Evolutionary conservation across 371 early-diverging fungal species (phyloP), one percentile per base, ranked within the genome.

Genomic region (Mortierella sp.): DNA sequence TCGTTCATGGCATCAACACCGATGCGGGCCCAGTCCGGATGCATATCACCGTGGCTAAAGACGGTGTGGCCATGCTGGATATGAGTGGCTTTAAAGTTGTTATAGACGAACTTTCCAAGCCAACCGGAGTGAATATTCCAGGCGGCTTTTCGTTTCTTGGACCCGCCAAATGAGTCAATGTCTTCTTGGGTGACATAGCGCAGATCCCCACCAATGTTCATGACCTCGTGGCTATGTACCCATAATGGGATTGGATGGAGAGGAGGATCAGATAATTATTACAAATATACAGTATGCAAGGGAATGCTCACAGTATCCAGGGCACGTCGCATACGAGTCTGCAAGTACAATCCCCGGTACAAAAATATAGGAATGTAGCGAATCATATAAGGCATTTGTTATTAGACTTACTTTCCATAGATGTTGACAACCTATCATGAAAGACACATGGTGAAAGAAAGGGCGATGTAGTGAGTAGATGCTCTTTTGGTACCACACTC

Each of bases 1-100:
- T 75, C 49, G 57, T 94, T 95, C 59, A 94, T 84, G 62, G 83
- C 84, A 49, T 91, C 88, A 2, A 91, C 77, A 1, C 92, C 93
- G 32, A 62, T 43, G 18, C 63, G 26, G 51, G 86, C 79, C 65
- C 85, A 93, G 35, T 78, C 71, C 3, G 88, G 87, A 45, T 89
- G 87, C 62, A 91, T 87, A 18, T 92, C 95, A 51, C 93, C 95
- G 77, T 95, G 95, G 39, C 90, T 87, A 83, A 94, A 94, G 10
- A 94, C 88, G 14, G 91, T 92, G 45, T 84, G 80, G 16, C 84
- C 86, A 26, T 90, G 87, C 5, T 93, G 91, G 55, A 85, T 85
- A 54, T 91, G 86, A 0, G 90, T 89, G 65, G 94, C 85, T 63
- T 91, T 89, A 43, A 88, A 81, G 40, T 80, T 43, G 20, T 75